Evolutionary conservation across 2,329 filamentous ascomycete genomes (phyloP).

Genomic region (Trichoderma sp.): DNA sequence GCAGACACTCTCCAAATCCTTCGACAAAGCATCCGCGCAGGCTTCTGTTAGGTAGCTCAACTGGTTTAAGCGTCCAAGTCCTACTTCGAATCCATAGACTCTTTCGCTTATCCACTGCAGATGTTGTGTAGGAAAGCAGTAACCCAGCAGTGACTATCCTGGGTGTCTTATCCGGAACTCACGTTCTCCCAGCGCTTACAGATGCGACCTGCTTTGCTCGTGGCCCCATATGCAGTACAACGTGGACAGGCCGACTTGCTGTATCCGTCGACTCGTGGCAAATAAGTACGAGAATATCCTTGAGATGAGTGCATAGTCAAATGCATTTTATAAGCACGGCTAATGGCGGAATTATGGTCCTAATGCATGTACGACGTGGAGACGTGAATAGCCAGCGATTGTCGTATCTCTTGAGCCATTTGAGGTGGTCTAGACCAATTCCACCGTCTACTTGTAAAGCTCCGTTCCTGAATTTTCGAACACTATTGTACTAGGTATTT

Average conservation of each 20-base stretch:
- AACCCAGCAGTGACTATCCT: background rate
- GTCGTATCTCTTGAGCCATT: background rate
- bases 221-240: slow-evolving; percentile 9
- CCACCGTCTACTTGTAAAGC: background rate
- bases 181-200: background rate
- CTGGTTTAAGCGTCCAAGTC: background rate
- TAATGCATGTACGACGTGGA: background rate
- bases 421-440: background rate
- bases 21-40: background rate
- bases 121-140: background rate
- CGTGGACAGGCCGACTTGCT: slow-evolving; percentile 7
- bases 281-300: background rate
- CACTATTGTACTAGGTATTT: background rate
- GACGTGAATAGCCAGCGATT: background rate
- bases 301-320: background rate
- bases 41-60: background rate
- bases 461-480: background rate
- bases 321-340: background rate
- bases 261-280: background rate
- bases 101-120: background rate
- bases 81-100: background rate
- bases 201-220: background rate
- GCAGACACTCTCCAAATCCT: background rate
- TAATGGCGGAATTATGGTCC: background rate
- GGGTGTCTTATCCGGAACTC: background rate